Base-by-base conservation (phyloP, 139 green algal species). In the Picochlorum costavermella region DNA sequence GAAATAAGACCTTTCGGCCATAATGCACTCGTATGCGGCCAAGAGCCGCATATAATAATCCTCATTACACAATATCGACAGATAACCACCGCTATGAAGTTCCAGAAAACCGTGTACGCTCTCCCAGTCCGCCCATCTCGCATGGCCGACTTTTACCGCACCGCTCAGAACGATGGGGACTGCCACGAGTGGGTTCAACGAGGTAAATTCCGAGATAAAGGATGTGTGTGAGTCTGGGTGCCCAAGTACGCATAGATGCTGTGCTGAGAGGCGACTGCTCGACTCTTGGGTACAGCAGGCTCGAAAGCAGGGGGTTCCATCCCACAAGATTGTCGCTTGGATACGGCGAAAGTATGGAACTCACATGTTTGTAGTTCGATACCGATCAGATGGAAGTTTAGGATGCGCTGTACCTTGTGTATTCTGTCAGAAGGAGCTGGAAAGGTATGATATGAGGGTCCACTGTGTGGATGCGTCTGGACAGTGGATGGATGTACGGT, bases 291-390 rank as follows among this genome's bases (percentile, higher is more conserved):
- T 80, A 6, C 17, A 8, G 4, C 65, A 73, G 45, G 83, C 83
- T 2, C 62, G 70, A 17, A 67, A 60, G 20, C 78, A 84, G 49
- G 79, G 79, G 40, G 63, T 85, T 20, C 72, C 65, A 0, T 45
- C 63, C 1, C 74, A 83, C 46, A 68, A 76, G 46, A 29, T 85
- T 13, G 66, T 74, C 2, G 40, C 61, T 37, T 89, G 83, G 83
- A 75, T 89, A 6, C 72, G 83, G 56, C 78, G 83, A 58, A 89
- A 89, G 74, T 64, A 77, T 20, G 83, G 83, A 29, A 26, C 60
- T 0, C 33, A 76, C 26, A 53, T 89, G 0, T 64, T 61, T 11
- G 70, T 89, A 33, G 76, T 79, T 65, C 77, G 83, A n/a, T 66
- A 67, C 9, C 72, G 74, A 3, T 23, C 46, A 16, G 83, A 89